Evolutionary conservation across 228 moss, liverwort and hornwort species (phyloP).

Genomic region (Sphagnum magellanicum): DNA sequence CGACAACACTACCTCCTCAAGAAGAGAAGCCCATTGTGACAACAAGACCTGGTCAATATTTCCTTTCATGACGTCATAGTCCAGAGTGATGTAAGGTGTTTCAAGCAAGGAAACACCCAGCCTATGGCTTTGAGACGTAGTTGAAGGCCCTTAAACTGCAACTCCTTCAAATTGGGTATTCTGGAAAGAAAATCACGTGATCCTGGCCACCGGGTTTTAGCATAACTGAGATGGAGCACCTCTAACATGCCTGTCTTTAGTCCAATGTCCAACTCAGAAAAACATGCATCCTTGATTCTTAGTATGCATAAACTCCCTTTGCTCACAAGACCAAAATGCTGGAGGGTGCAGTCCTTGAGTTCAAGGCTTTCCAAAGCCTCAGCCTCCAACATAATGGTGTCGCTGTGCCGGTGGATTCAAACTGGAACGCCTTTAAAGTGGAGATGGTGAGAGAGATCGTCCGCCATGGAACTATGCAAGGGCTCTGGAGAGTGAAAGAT

Average conservation of each 20-base stretch:
- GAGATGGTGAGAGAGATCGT: slow-evolving; percentile 21
- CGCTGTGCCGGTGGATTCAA: slow-evolving; percentile 15
- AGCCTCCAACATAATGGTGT: too few relatives aligned
- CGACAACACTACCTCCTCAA: not conserved
- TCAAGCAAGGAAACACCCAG: slow-evolving; percentile 21
- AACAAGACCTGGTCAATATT: slow-evolving; percentile 10
- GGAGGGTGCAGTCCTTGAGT: too few relatives aligned
- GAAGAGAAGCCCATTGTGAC: slow-evolving; percentile 14
- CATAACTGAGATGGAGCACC: slow-evolving; percentile 6
- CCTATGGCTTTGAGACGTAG: slow-evolving; percentile 18
- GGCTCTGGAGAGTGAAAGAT: slow-evolving; percentile 1
- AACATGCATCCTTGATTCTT: slow-evolving; percentile 23
- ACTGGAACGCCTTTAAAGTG: slow-evolving; percentile 16
- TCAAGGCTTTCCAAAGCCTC: too few relatives aligned
- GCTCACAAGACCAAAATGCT: too few relatives aligned
- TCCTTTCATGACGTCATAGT: slow-evolving; percentile 21
- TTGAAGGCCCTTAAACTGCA: too few relatives aligned
- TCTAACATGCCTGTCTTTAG: slow-evolving; percentile 21
- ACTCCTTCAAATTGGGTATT: too few relatives aligned
- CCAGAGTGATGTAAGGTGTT: slow-evolving; percentile 10
- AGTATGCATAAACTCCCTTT: slow-evolving; percentile 6
- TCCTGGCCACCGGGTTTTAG: too few relatives aligned
- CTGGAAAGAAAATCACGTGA: too few relatives aligned
- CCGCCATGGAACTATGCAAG: slow-evolving; percentile 6
- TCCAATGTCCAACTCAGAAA: slow-evolving; percentile 20